These are phyloP conservation scores for Neofusicoccum sp. DNA, from an alignment of 2,329 filamentous ascomycete species.

Conservation along the genomic window DNA sequence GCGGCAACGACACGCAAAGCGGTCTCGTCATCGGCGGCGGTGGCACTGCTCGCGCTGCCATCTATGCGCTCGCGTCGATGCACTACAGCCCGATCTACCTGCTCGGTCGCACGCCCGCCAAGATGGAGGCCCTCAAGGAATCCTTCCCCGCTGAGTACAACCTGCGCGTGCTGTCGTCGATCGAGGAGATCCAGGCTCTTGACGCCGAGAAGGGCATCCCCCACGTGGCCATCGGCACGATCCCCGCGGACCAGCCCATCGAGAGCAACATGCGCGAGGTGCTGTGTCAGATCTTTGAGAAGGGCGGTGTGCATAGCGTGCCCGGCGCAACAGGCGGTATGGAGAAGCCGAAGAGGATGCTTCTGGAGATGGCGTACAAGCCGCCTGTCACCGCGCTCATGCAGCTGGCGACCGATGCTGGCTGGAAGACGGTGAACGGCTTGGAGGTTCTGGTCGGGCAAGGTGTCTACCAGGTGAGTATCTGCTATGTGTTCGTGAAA, in stretches of 20 bases:
- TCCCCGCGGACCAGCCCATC: constrained; percentile 83
- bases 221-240: constrained; percentile 79
- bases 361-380: constrained; percentile 97
- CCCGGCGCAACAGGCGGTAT: constrained; percentile 43
- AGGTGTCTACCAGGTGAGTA: constrained; percentile 60
- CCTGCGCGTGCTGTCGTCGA: constrained; percentile 60
- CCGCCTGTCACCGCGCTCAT: constrained; percentile 81
- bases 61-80: constrained; percentile 82
- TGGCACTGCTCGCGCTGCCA: constrained; percentile 85
- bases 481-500: too few relatives aligned
- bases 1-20: constrained; percentile 28
- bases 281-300: constrained; percentile 55
- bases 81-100: constrained; percentile 85
- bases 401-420: constrained; percentile 71
- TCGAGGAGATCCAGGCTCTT: constrained; percentile 51
- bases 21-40: constrained; percentile 87
- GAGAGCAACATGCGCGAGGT: constrained; percentile 68
- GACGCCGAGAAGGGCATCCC: constrained; percentile 51
- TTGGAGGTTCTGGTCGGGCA: constrained; percentile 88
- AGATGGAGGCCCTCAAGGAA: constrained; percentile 64
- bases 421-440: constrained; percentile 82
- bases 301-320: constrained; percentile 36
- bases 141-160: constrained; percentile 75
- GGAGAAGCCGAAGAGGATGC: constrained; percentile 45
- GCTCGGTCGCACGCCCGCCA: constrained; percentile 70